Base-by-base conservation (phyloP, 1,139 yeast species). In the Pichia sp. region DNA sequence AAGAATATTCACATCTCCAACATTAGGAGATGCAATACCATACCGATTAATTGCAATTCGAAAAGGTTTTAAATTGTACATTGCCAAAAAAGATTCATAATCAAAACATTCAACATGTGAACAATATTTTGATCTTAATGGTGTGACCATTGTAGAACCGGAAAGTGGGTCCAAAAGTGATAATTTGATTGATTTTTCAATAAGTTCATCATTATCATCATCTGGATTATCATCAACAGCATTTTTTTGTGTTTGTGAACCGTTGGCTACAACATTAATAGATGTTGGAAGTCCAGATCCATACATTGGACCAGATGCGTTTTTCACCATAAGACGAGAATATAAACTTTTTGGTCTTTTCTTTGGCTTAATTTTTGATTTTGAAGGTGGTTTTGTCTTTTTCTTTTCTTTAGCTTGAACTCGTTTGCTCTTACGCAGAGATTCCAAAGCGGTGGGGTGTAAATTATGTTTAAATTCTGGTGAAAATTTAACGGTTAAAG, bases 91-190 rank as follows among this genome's bases (percentile, higher is more conserved):
- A 2, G 59, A 50, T 4, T 45, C 45, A 40, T 58, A 43, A 41
- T 59, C 63, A 39, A 59, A 59, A 40, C 63, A 59, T 38, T 56
- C 62, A 14, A 57, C 35, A 46, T 59, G 63, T 1, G 63, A 56
- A 42, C 63, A 59, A 32, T 37, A 56, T 26, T 52, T 43, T 1
- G 57, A 47, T 31, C 59, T 41, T 10, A 58, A 30, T 1, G 63
- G 63, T 2, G 54, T 56, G 4, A 37, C 43, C 38, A 59, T 30
- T 29, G 51, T 33, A 8, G 41, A 45, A 10, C 60, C 59, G 1
- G 61, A 52, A 4, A 59, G 35, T 6, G 63, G 63, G 35, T 59
- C 63, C 19, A 46, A 41, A 11, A 59, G 37, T 1, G 62, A 55
- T 15, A 59, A 38, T 23, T 53, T 40, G 41, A 56, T 43, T 1